Evolutionary conservation across 179 eudicot species (phyloP).

Genomic region (Patellifolia procumbens): DNA sequence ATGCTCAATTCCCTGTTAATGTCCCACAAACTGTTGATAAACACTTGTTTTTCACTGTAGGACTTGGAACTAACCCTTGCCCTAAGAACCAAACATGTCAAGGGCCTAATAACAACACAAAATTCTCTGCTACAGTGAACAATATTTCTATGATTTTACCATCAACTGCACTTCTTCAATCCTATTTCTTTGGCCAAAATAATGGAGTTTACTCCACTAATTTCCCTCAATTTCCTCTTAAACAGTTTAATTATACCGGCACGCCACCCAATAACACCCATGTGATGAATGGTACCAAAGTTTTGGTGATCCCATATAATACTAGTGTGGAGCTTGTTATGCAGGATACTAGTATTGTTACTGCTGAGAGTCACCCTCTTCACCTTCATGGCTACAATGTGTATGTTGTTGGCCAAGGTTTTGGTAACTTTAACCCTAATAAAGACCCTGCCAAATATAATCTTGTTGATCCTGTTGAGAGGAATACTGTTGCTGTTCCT

Average conservation of each 20-base stretch:
- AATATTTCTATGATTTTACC: conserved; percentile 62
- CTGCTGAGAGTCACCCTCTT: conserved; percentile 70
- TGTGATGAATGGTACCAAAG: conserved; percentile 54
- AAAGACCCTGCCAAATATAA: conserved; percentile 53
- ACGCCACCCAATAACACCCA: conserved; percentile 62
- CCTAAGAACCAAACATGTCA: conserved; percentile 66
- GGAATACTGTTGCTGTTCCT: conserved; percentile 64
- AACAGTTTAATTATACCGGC: conserved; percentile 60
- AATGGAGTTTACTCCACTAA: conserved; percentile 43
- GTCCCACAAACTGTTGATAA: conserved; percentile 56
- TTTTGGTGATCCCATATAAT: conserved; percentile 56
- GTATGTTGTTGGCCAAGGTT: conserved; percentile 59
- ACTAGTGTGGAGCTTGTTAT: conserved; percentile 61
- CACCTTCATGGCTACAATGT: conserved; percentile 61
- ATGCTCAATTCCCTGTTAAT: conserved; percentile 43
- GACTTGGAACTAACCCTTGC: conserved; percentile 66
- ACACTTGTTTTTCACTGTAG: conserved; percentile 57
- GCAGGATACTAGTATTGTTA: conserved; percentile 64
- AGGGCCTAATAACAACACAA: conserved; percentile 65
- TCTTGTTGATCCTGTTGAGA: conserved; percentile 60
- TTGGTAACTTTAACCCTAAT: conserved; percentile 49
- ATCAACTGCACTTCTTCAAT: conserved; percentile 53
- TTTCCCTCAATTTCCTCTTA: conserved; percentile 50
- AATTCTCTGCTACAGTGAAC: conserved; percentile 61
- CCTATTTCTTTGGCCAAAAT: conserved; percentile 42